These are phyloP conservation scores for Silene vulgaris DNA, from an alignment of 179 eudicot genomes.

Conservation along the genomic window DNA sequence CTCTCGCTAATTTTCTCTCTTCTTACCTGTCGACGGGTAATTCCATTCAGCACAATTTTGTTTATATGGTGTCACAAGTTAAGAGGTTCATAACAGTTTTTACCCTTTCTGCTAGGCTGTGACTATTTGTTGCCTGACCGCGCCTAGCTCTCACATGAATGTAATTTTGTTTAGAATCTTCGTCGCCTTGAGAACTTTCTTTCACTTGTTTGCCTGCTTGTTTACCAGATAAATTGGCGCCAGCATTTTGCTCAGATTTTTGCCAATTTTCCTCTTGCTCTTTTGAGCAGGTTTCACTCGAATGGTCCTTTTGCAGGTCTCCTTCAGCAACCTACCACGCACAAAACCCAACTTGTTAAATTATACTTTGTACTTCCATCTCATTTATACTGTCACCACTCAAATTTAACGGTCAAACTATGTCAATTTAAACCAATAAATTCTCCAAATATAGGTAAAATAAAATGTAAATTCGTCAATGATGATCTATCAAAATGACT, in stretches of 20 bases:
- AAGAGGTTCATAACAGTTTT: constrained; percentile 6
- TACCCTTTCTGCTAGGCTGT: constrained; percentile 98
- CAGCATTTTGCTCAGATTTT: constrained; percentile 41
- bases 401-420: not conserved
- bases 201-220: constrained; percentile 55
- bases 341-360: constrained; percentile 18
- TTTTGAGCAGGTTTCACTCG: constrained; percentile 45
- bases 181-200: constrained; percentile 52
- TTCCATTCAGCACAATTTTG: constrained; percentile 19
- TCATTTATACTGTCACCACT: not conserved
- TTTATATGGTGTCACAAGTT: not conserved
- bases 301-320: constrained; percentile 43
- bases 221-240: constrained; percentile 39
- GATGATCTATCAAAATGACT: not conserved
- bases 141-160: constrained; percentile 92
- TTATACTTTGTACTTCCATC: not conserved
- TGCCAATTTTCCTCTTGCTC: constrained; percentile 52
- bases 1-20: constrained; percentile 94
- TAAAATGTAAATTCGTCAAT: not conserved
- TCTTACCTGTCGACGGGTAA: constrained; percentile 48
- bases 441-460: too few relatives aligned
- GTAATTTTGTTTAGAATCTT: constrained; percentile 59
- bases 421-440: not conserved
- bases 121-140: constrained; percentile 98
- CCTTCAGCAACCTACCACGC: constrained; percentile 43